Evolutionary conservation across 306 rosid genomes (phyloP).

Genomic region (Sicyos baderoa): DNA sequence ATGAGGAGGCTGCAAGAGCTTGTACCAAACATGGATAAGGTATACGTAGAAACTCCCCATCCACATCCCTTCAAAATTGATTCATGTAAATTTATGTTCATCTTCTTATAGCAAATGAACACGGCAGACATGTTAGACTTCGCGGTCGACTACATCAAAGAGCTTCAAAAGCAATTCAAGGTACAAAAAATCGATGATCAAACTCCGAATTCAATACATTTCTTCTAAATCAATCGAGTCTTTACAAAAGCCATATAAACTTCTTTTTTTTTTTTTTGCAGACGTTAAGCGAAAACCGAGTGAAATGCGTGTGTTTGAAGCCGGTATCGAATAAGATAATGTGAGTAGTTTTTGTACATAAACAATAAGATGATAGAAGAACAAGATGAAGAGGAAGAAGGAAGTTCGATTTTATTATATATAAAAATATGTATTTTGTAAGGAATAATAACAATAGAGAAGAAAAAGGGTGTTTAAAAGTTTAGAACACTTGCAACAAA

Average conservation of each 20-base stretch:
- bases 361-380: not conserved
- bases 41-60: constrained; percentile 8
- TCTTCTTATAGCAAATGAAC: constrained; percentile 82
- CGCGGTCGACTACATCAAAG: constrained; percentile 83
- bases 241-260: not conserved
- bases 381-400: not conserved
- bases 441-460: constrained; percentile 9
- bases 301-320: constrained; percentile 69
- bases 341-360: constrained; percentile 31
- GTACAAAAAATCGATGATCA: constrained; percentile 27
- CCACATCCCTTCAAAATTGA: not conserved
- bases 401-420: not conserved
- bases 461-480: not conserved
- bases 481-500: not conserved
- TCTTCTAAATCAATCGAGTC: not conserved
- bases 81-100: constrained; percentile 5
- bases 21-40: constrained; percentile 98
- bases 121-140: constrained; percentile 98
- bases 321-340: constrained; percentile 36
- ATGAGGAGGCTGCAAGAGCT: constrained; percentile 37
- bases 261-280: constrained; percentile 27
- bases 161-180: constrained; percentile 85
- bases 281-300: constrained; percentile 57
- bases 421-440: not conserved
- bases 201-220: not conserved